Conservation (phyloP, 345 rosid species). For the Cardamine resedifolia region DNA sequence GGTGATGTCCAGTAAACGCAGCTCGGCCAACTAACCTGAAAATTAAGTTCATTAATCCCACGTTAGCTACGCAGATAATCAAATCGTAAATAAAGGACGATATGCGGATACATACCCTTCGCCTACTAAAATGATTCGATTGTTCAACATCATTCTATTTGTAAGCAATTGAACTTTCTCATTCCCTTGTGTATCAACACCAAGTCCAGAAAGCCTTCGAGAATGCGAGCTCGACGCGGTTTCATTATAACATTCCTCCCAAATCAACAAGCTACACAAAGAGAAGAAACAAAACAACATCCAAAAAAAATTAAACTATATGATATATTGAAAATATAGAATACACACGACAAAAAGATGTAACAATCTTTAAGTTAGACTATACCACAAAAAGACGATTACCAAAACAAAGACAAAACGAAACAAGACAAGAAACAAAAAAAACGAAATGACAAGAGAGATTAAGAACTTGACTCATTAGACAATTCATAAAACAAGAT, state of each 20-base stretch:
- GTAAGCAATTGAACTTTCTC: slow-evolving; percentile 56
- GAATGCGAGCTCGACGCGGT: slow-evolving; percentile 38
- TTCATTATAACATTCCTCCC: slow-evolving; percentile 84
- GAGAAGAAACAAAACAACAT: not conserved
- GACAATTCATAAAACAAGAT: slow-evolving; percentile 36
- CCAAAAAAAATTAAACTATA: not conserved
- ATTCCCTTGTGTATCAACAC: slow-evolving; percentile 39
- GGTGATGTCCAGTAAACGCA: slow-evolving; percentile 84
- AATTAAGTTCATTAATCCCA: slow-evolving; percentile 1
- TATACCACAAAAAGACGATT: slow-evolving; percentile 9
- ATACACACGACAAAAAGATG: not conserved
- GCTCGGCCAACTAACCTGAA: slow-evolving; percentile 80
- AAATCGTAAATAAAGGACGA: not conserved
- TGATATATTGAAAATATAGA: not conserved
- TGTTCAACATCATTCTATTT: slow-evolving; percentile 72
- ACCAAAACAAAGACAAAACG: slow-evolving; percentile 23
- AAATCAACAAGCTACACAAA: slow-evolving; percentile 69
- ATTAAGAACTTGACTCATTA: slow-evolving; percentile 28
- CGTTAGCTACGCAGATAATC: not conserved
- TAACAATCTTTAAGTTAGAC: not conserved
- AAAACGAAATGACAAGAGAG: slow-evolving; percentile 8
- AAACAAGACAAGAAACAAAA: slow-evolving; percentile 19
- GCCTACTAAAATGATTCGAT: slow-evolving; percentile 70
- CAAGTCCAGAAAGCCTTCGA: slow-evolving; percentile 36
- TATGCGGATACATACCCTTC: slow-evolving; percentile 65